A percentile compares a stretch with the other conserved stretches of the same genome.
phyloP scores from a whole-genome alignment of 495 filamentous ascomycete genomes.

The Lepraria neglecta region DNA sequence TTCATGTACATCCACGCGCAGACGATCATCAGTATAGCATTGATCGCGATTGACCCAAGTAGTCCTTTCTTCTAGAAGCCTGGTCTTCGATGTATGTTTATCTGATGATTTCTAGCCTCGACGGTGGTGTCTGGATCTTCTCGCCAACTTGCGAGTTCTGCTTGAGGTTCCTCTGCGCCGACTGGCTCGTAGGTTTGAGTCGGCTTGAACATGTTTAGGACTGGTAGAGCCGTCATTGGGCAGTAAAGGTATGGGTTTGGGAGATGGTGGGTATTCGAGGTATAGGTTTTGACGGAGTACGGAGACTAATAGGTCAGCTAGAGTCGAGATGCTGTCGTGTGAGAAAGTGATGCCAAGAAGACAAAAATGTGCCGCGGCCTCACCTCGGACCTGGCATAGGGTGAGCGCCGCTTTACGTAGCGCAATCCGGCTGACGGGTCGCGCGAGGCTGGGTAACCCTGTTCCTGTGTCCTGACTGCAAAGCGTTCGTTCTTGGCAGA shows the following conservation, averaged over 20 bases:
- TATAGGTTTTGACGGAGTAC: too few species aligned
- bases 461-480: too few species aligned
- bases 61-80: constrained; percentile 21
- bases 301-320: too few species aligned
- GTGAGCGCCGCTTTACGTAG: too few species aligned
- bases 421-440: too few species aligned
- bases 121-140: constrained; percentile 15
- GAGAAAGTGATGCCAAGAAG: too few species aligned
- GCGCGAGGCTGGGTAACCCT: too few species aligned
- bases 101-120: constrained; percentile 15
- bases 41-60: constrained; percentile 16
- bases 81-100: constrained; percentile 20
- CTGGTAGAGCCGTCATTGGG: constrained; percentile 2
- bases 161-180: constrained; percentile 5
- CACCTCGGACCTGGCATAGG: too few species aligned
- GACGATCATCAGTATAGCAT: constrained; percentile 20
- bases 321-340: too few species aligned
- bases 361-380: too few species aligned
- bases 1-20: constrained; percentile 21
- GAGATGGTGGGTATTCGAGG: too few species aligned
- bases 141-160: constrained; percentile 15
- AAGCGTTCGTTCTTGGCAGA: too few species aligned
- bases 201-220: constrained; percentile 14
- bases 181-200: constrained; percentile 10
- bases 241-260: not conserved